Base-by-base conservation (phyloP, 129 eudicot genomes). In the Flaveria ramosissima region DNA sequence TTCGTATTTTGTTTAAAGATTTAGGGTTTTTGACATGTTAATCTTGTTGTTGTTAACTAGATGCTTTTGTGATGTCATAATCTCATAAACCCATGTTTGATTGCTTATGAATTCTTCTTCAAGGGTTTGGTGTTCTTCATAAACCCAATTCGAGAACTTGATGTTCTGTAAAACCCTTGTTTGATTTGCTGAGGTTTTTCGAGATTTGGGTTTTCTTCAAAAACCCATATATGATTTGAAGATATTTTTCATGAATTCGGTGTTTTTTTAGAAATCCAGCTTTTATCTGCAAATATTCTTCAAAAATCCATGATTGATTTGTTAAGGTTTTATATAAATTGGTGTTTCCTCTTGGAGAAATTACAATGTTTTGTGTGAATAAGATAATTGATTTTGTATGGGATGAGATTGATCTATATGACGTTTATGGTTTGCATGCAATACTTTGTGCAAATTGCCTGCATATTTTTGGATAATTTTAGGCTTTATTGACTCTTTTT, bases 341-440 rank as follows among this genome's bases (percentile, higher is more conserved):
- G 32, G 48, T 46, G 19, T 48, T 61, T 61, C 27, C 67, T 60
- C 39, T 23, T 23, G 66, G 41, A 36, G 41, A 36, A 36, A 36
- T 36, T 36, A 36, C 41, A 5, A 36, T 36, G 36, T 61, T 5
- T 26, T 61, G 24, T 10, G 12, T 21, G 16, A 26, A 61, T 61
- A 61, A 24, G 43, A 43, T 48, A 20, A 71, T 19, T 41, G 30
- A 15, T 45, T 68, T 17, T 30, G 36, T 36, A 42, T 53, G 55
- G 51, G 69, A 10, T 42, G 26, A 41, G 78, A 60, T 30, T 74
- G 13, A 63, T 63, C 36, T 78, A 61, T 45, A 78, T 71, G 78
- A 39, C 9, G 59, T 68, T 55, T 67, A 66, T 73, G 76, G 46
- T 30, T 78, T 80, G 80, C 80, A 74, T 74, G 84, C 76, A 74